Evolutionary conservation across 1,284 basidiomycete genomes (phyloP).

Genomic region (Cryptococcus sp.): DNA sequence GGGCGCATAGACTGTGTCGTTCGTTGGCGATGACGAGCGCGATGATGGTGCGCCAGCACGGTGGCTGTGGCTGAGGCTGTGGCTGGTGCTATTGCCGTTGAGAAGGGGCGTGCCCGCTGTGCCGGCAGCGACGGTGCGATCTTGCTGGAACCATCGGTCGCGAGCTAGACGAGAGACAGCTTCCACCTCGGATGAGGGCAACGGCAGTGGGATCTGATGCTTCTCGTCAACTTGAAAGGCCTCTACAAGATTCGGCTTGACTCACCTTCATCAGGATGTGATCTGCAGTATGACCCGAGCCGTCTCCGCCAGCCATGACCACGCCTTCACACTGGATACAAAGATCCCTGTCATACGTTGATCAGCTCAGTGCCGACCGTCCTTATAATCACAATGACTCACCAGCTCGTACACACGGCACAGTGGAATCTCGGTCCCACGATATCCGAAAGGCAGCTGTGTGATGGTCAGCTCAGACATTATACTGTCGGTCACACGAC

Average conservation of each 20-base stretch:
- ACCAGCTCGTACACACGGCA: slow-evolving; percentile 67
- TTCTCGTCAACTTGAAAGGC: background rate
- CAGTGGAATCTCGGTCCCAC: slow-evolving; percentile 88
- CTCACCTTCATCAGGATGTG: slow-evolving; percentile 89
- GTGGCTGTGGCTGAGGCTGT: too few species aligned
- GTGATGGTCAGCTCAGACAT: slow-evolving; percentile 1
- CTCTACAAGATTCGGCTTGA: background rate
- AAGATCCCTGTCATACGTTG: slow-evolving; percentile 54
- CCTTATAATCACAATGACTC: slow-evolving; percentile 6
- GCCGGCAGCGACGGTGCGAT: slow-evolving; percentile 59
- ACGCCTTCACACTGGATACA: slow-evolving; percentile 88
- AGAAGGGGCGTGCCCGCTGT: slow-evolving; percentile 4
- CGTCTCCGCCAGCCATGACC: slow-evolving; percentile 51
- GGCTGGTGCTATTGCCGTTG: background rate
- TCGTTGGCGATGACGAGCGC: slow-evolving; percentile 44
- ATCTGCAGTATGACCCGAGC: slow-evolving; percentile 47
- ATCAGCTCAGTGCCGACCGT: background rate
- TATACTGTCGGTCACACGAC: slow-evolving; percentile 42
- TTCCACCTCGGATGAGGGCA: slow-evolving; percentile 71
- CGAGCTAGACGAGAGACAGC: slow-evolving; percentile 71
- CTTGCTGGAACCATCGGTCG: slow-evolving; percentile 72
- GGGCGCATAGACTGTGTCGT: slow-evolving; percentile 49
- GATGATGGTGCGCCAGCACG: slow-evolving; percentile 17
- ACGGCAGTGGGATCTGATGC: slow-evolving; percentile 74
- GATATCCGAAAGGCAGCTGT: slow-evolving; percentile 81